Evolutionary conservation across 2,329 filamentous ascomycete species (phyloP).

Genomic region (Ceratocystis papillata): DNA sequence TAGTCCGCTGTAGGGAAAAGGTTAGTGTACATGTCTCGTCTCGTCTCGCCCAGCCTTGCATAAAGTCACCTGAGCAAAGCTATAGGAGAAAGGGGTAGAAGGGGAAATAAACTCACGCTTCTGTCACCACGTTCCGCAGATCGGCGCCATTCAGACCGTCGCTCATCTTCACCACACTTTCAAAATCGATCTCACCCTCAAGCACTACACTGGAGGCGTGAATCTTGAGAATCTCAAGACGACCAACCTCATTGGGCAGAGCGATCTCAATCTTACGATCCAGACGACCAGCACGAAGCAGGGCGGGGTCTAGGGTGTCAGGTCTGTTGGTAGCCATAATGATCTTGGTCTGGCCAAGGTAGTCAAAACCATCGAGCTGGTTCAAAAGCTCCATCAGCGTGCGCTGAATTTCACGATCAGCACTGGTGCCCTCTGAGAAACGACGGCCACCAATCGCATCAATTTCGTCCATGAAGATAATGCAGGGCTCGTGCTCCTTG

Average conservation of each 20-base stretch:
- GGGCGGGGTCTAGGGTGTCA: slow-evolving; percentile 85
- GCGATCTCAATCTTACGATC: slow-evolving; percentile 98
- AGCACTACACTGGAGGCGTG: slow-evolving; percentile 76
- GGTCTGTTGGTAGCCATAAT: slow-evolving; percentile 99
- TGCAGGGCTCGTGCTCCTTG: slow-evolving; percentile 98
- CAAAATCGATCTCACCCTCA: slow-evolving; percentile 94
- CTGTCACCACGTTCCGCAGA: slow-evolving; percentile 92
- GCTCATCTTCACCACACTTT: slow-evolving; percentile 99
- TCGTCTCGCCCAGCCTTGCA: not conserved
- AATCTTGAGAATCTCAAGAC: slow-evolving; percentile 96
- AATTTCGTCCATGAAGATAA: slow-evolving; percentile 99
- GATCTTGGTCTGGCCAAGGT: slow-evolving; percentile 98
- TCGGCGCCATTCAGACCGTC: slow-evolving; percentile 96
- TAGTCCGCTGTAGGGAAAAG: slow-evolving; percentile 53
- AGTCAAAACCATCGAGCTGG: slow-evolving; percentile 97
- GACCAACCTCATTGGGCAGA: slow-evolving; percentile 89
- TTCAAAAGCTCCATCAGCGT: slow-evolving; percentile 98
- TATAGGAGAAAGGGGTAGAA: slow-evolving; percentile 5
- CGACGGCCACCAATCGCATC: slow-evolving; percentile 94
- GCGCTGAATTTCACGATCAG: slow-evolving; percentile 94
- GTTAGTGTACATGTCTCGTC: slow-evolving; percentile 29
- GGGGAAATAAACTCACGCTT: slow-evolving; percentile 66
- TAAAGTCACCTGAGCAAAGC: not conserved
- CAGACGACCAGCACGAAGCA: slow-evolving; percentile 82
- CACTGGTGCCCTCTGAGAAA: slow-evolving; percentile 94